phyloP scores from a whole-genome alignment of 1,139 yeast genomes.

The Yamadazyma atlantica region DNA sequence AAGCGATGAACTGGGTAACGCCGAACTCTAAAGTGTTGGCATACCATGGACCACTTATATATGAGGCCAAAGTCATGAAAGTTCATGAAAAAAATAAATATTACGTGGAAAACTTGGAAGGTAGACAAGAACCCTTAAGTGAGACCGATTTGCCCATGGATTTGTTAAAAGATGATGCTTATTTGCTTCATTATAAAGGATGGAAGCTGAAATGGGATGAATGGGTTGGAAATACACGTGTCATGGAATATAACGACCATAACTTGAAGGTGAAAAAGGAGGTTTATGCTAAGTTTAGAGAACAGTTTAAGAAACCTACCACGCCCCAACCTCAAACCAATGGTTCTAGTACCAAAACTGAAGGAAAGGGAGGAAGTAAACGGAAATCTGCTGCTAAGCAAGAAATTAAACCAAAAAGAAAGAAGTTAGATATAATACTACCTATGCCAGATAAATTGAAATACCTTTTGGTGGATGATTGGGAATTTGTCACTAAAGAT shows the following conservation, averaged over 20 bases:
- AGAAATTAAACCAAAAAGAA: conserved; percentile 12
- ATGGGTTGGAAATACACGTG: conserved; percentile 78
- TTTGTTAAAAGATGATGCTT: conserved; percentile 42
- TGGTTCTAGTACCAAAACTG: conserved; percentile 5
- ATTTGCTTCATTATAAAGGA: conserved; percentile 85
- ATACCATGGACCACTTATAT: conserved; percentile 86
- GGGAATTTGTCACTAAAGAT: conserved; percentile 87
- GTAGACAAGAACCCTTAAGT: conserved; percentile 24
- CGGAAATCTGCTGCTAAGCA: conserved; percentile 2
- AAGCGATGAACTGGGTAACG: conserved; percentile 6
- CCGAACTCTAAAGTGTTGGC: conserved; percentile 64
- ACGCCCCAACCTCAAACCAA: conserved; percentile 5
- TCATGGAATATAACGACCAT: conserved; percentile 68
- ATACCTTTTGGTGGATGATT: conserved; percentile 78
- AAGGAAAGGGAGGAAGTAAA: conserved; percentile 1
- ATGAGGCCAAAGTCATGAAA: conserved; percentile 80
- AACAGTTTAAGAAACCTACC: conserved; percentile 16
- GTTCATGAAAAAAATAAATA: conserved; percentile 54
- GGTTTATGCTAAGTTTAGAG: conserved; percentile 51
- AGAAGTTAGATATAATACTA: conserved; percentile 16
- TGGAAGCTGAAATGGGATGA: conserved; percentile 98
- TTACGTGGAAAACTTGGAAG: conserved; percentile 38
- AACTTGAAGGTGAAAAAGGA: conserved; percentile 68
- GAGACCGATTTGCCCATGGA: conserved; percentile 43
- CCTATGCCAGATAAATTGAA: conserved; percentile 67